Evolutionary conservation across 805 yeast species (phyloP), one percentile per base, ranked within the genome.

Genomic region (Suhomyces kilbournensis): DNA sequence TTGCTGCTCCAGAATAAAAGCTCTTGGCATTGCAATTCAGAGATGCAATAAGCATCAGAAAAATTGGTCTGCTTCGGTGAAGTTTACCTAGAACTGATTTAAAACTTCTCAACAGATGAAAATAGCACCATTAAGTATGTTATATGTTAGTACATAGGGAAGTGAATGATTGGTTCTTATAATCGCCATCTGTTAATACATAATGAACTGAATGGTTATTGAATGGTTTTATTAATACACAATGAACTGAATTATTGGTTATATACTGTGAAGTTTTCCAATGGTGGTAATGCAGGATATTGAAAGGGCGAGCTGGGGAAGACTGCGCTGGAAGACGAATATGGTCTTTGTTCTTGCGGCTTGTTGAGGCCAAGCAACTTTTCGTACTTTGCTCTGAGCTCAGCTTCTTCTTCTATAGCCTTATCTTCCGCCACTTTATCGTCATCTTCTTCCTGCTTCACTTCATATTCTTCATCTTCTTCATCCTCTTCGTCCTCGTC

Each of bases 201-300:
- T 23, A 23, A 4, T 23, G 25, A 23, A 23, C 25, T 23, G 25
- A 23, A 23, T n/a, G 28, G 28, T 26, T 26, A 10, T 26, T 23
- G 12, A 7, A 26, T 26, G 28, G 28, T 26, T 22, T 4, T 46
- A 46, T 20, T 46, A 46, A 46, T 46, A 47, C 50, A 47, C 26
- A 47, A 47, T 25, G 42, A 38, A 38, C 42, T 38, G 42, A 38
- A 38, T 38, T 38, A 38, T 46, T 35, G 35, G 19, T 34, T 35
- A 34, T 32, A 23, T 7, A 45, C 14, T 43, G 3, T 66, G 67
- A 48, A 67, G 65, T 32, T 52, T 57, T 67, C 69, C 22, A 66
- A 43, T 1, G 70, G 66, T 9, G 71, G 71, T 20, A 66, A 44
- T n/a, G 52, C 56, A 45, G 56, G 56, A 43, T 43, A 48, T 3